Conservation (phyloP, 208 protist genomes). For the Leishmania lainsoni region DNA sequence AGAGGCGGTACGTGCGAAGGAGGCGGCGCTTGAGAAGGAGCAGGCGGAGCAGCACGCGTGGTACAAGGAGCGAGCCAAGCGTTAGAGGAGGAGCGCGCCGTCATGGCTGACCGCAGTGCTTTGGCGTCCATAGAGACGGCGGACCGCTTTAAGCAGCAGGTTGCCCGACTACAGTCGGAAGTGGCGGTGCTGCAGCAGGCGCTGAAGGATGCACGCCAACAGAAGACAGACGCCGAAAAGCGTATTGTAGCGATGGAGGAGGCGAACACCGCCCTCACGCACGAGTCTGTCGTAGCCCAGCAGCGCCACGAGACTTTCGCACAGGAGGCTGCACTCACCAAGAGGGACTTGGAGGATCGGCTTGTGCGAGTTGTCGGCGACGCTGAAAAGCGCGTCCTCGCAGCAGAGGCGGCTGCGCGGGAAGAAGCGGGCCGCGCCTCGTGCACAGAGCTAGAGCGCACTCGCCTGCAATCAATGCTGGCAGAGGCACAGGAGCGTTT, state of each 20-base stretch:
- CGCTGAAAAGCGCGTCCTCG: conserved; percentile 47
- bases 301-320: conserved; percentile 33
- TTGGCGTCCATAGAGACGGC: conserved; percentile 31
- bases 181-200: conserved; percentile 30
- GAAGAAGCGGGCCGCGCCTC: conserved; percentile 47
- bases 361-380: conserved; percentile 36
- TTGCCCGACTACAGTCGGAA: conserved; percentile 52
- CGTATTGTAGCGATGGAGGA: conserved; percentile 31
- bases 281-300: conserved; percentile 41
- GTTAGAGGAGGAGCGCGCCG: conserved; percentile 52
- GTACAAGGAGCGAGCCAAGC: conserved; percentile 51
- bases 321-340: conserved; percentile 33
- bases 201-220: conserved; percentile 34
- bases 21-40: conserved; percentile 62
- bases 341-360: conserved; percentile 38
- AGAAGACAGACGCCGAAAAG: conserved; percentile 30
- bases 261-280: conserved; percentile 30
- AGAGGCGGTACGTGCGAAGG: conserved; percentile 37
- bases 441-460: conserved; percentile 62
- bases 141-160: conserved; percentile 51
- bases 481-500: conserved; percentile 59
- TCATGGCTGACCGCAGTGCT: conserved; percentile 37
- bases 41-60: conserved; percentile 61
- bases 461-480: conserved; percentile 60
- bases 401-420: conserved; percentile 55